A percentile compares a stretch with the other conserved stretches of the same genome.
Conservation (phyloP, 768 basidiomycete species). For the Amanita rubescens region DNA sequence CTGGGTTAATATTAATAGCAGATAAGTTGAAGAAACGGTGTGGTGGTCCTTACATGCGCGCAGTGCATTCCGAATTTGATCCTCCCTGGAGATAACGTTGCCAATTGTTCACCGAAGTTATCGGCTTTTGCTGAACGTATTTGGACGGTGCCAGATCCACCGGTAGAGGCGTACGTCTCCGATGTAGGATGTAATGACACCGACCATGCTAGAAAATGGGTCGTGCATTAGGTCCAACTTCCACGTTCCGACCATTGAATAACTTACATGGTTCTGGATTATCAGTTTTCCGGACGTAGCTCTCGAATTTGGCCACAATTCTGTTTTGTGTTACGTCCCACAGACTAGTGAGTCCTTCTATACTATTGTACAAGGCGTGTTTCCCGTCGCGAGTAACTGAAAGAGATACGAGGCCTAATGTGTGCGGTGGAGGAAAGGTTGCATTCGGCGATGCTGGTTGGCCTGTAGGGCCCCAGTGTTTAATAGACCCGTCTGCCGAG, state of each 20-base stretch:
- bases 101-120: constrained; percentile 60
- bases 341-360: constrained; percentile 76
- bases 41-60: constrained; percentile 45
- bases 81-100: constrained; percentile 56
- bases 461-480: constrained; percentile 47
- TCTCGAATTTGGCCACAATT: constrained; percentile 61
- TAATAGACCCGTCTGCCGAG: constrained; percentile 72
- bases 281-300: constrained; percentile 52
- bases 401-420: constrained; percentile 78
- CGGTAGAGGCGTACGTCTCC: constrained; percentile 68
- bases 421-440: constrained; percentile 58
- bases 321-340: constrained; percentile 64
- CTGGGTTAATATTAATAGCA: constrained; percentile 21
- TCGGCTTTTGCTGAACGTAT: constrained; percentile 63
- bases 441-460: constrained; percentile 23
- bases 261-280: constrained; percentile 66
- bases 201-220: constrained; percentile 59
- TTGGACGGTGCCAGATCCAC: constrained; percentile 60
- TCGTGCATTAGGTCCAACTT: background rate
- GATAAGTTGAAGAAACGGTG: background rate
- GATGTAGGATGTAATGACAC: constrained; percentile 74
- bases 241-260: background rate
- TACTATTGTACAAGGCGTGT: constrained; percentile 66
- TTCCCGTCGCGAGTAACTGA: constrained; percentile 63
- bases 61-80: constrained; percentile 75